A percentile compares a stretch with the other conserved stretches of the same genome.
Conservation (phyloP, 176 grass and related monocot species). For the Phoenix dactylifera region DNA sequence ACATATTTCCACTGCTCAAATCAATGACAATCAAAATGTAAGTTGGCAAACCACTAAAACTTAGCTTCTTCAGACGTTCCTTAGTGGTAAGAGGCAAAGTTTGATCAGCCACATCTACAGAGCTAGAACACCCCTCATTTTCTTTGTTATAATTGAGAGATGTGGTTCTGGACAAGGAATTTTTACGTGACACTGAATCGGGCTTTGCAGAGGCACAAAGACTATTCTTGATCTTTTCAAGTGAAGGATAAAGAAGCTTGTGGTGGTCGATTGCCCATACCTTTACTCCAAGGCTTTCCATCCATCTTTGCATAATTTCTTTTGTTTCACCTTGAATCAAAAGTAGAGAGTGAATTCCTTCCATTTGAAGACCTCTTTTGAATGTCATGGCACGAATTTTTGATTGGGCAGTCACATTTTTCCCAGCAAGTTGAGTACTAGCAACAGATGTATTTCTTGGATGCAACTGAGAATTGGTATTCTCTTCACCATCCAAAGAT, state of each 20-base stretch:
- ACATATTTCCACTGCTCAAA: constrained; percentile 12
- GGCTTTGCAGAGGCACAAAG: constrained; percentile 1
- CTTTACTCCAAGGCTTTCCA: constrained; percentile 52
- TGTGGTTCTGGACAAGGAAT: background rate
- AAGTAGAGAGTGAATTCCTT: constrained; percentile 49
- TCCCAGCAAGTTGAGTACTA: background rate
- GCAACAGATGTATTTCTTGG: background rate
- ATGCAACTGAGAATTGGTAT: background rate
- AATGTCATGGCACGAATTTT: constrained; percentile 4
- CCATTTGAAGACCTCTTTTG: constrained; percentile 5
- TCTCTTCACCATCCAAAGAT: background rate
- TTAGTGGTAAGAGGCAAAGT: no score
- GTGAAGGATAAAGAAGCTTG: constrained; percentile 22
- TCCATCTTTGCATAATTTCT: constrained; percentile 61
- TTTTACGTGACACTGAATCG: constrained; percentile 10
- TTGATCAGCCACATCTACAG: constrained; percentile 28
- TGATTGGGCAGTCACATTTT: background rate
- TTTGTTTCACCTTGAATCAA: constrained; percentile 58
- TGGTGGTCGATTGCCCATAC: constrained; percentile 33
- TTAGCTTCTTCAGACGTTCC: background rate
- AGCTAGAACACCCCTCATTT: constrained; percentile 30
- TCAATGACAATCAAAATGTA: constrained; percentile 43
- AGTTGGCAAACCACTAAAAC: constrained; percentile 4
- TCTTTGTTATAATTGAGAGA: no score
- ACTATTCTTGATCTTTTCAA: constrained; percentile 32